Evolutionary conservation across 1,139 yeast species (phyloP).

Genomic region (Hanseniaspora uvarum): DNA sequence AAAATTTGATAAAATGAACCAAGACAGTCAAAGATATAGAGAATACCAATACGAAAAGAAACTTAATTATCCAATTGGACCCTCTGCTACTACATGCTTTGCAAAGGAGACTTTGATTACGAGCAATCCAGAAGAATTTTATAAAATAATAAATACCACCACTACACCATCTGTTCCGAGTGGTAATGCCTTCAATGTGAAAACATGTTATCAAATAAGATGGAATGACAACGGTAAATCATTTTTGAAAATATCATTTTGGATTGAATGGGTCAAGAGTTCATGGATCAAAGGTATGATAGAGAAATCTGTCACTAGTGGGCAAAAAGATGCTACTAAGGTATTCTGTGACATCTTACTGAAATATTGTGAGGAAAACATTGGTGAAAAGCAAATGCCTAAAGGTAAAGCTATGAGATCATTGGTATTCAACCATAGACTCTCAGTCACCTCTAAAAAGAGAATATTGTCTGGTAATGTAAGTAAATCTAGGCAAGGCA

Average conservation of each 20-base stretch:
- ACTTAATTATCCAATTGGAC: conserved; percentile 76
- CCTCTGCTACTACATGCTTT: conserved; percentile 79
- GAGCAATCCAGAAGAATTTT: conserved; percentile 45
- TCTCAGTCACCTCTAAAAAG: conserved; percentile 3
- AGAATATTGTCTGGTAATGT: neutral
- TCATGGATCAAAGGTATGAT: conserved; percentile 89
- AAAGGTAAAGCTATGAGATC: conserved; percentile 18
- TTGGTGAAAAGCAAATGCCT: conserved; percentile 8
- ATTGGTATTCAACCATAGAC: conserved; percentile 14
- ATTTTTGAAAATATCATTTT: conserved; percentile 47
- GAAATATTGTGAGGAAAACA: conserved; percentile 13
- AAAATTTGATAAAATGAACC: conserved; percentile 30
- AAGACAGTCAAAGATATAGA: conserved; percentile 40
- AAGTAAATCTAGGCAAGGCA: neutral
- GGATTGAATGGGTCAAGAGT: conserved; percentile 81
- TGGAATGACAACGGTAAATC: conserved; percentile 72
- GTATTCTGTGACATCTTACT: conserved; percentile 21
- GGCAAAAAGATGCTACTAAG: conserved; percentile 57
- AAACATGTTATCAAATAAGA: conserved; percentile 56
- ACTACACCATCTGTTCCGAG: conserved; percentile 92
- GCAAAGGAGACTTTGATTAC: conserved; percentile 61
- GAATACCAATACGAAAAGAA: conserved; percentile 70
- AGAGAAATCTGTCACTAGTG: conserved; percentile 81
- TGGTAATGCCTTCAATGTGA: conserved; percentile 68
- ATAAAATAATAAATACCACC: conserved; percentile 57